phyloP scores from a whole-genome alignment of 441 rosid species.

The Dalechampia spathulata region DNA sequence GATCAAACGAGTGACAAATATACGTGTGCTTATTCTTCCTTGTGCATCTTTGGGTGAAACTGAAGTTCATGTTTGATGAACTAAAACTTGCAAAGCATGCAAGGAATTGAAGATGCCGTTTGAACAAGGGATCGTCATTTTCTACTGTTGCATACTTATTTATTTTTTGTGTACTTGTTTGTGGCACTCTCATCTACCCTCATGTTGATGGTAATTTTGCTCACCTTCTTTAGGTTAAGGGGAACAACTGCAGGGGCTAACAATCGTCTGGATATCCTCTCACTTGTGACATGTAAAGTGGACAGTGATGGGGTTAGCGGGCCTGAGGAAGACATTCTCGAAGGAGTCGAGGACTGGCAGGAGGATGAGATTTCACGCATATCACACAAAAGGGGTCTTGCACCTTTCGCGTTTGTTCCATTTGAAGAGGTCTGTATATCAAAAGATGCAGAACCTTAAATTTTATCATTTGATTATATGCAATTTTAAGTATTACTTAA shows the following conservation, averaged over 20 bases:
- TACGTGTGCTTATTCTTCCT: background rate
- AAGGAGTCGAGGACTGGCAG: conserved; percentile 57
- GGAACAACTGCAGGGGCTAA: conserved; percentile 75
- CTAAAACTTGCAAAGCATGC: background rate
- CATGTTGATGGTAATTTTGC: background rate
- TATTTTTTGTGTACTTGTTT: background rate
- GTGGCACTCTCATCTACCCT: background rate
- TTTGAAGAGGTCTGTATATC: conserved; percentile 70
- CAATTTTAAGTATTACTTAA: too few relatives aligned
- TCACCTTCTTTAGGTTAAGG: conserved; percentile 42
- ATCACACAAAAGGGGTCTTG: conserved; percentile 83
- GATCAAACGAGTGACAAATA: background rate
- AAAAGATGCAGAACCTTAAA: too few relatives aligned
- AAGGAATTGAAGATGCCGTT: background rate
- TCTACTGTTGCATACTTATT: too few relatives aligned
- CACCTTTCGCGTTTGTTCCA: conserved; percentile 81
- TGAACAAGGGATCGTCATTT: background rate
- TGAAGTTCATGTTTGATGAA: background rate
- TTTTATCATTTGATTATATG: too few relatives aligned
- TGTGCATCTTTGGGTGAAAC: background rate
- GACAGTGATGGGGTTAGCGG: conserved; percentile 45
- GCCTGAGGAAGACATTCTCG: conserved; percentile 64
- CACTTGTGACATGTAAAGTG: conserved; percentile 81
- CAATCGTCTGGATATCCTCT: conserved; percentile 79
- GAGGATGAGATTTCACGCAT: conserved; percentile 66